Evolutionary conservation across 2,329 filamentous ascomycete genomes (phyloP).

Genomic region (Pseudogymnoascus sp.): DNA sequence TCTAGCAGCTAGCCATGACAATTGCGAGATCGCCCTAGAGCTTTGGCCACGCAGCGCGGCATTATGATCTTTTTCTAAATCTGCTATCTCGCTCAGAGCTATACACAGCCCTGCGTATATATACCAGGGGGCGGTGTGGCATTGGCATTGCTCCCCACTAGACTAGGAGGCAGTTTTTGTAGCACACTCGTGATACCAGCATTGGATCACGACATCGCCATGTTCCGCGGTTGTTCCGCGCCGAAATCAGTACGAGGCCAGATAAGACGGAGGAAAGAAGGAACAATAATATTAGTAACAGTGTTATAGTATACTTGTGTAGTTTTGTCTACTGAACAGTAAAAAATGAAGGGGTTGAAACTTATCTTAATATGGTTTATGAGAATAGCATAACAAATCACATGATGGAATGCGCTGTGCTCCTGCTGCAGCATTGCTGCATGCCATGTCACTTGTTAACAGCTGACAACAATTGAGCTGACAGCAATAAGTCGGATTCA

Average conservation of each 20-base stretch:
- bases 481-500: no score
- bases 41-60: not conserved
- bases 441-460: not conserved
- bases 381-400: not conserved
- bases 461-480: not conserved
- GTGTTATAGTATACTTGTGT: not conserved
- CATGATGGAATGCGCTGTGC: no score
- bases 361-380: not conserved
- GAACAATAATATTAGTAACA: not conserved
- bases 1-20: not conserved
- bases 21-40: not conserved
- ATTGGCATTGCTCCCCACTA: not conserved
- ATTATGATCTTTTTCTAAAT: not conserved
- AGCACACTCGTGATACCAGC: constrained; percentile 6
- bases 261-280: not conserved
- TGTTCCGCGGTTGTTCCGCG: not conserved
- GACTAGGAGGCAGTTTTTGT: not conserved
- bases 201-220: not conserved
- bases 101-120: not conserved
- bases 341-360: not conserved
- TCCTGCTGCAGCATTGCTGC: not conserved
- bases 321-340: not conserved
- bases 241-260: not conserved
- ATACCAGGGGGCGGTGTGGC: not conserved
- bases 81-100: not conserved